Evolutionary conservation across 2,329 filamentous ascomycete genomes (phyloP).

Genomic region (Pleomassaria siparia): DNA sequence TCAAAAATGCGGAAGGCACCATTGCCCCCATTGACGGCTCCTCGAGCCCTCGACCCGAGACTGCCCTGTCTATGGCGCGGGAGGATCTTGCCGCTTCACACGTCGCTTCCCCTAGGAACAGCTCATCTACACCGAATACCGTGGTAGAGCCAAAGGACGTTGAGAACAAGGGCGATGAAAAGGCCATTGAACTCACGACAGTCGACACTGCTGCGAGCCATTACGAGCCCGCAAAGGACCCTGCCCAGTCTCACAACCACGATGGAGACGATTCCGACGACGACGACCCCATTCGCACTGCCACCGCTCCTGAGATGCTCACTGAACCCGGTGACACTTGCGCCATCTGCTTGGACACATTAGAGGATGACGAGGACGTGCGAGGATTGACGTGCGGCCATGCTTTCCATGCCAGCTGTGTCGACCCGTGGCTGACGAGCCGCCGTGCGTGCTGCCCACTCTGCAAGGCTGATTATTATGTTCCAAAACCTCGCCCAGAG

Average conservation of each 20-base stretch:
- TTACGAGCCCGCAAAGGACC: slow-evolving; percentile 21
- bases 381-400: slow-evolving; percentile 95
- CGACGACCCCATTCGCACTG: slow-evolving; percentile 77
- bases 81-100: slow-evolving; percentile 51
- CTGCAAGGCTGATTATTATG: slow-evolving; percentile 97
- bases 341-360: slow-evolving; percentile 90
- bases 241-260: slow-evolving; percentile 25
- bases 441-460: slow-evolving; percentile 93
- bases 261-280: slow-evolving; percentile 67
- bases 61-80: slow-evolving; percentile 44
- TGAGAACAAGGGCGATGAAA: slow-evolving; percentile 34
- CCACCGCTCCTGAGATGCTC: slow-evolving; percentile 78
- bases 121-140: slow-evolving; percentile 20
- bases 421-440: slow-evolving; percentile 95
- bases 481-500: slow-evolving; percentile 81
- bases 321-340: slow-evolving; percentile 86
- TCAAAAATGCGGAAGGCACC: slow-evolving; percentile 64
- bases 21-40: slow-evolving; percentile 30
- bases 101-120: slow-evolving; percentile 15
- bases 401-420: slow-evolving; percentile 92
- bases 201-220: slow-evolving; percentile 33
- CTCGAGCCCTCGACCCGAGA: slow-evolving; percentile 37
- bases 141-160: slow-evolving; percentile 16
- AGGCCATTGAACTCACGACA: slow-evolving; percentile 29
- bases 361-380: slow-evolving; percentile 95